Percentiles rank a stretch among this genome's conserved stretches.
phyloP scores from a whole-genome alignment of 2,329 filamentous ascomycete genomes.

The Gnomoniopsis smithogilvyi region DNA sequence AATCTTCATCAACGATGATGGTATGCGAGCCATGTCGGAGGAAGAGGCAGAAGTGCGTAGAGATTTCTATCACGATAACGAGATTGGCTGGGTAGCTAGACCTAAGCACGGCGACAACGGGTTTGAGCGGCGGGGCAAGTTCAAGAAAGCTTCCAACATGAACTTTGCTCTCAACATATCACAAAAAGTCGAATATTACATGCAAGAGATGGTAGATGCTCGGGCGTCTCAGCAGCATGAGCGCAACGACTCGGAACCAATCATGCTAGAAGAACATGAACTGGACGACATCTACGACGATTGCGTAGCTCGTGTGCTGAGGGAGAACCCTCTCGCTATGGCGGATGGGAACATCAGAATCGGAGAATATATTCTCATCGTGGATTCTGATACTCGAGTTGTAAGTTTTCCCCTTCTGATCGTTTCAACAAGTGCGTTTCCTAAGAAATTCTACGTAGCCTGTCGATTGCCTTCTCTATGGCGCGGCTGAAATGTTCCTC shows the following conservation, averaged over 20 bases:
- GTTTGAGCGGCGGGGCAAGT: constrained; percentile 58
- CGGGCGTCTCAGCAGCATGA: constrained; percentile 4
- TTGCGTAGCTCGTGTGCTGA: constrained; percentile 46
- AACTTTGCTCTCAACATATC: constrained; percentile 65
- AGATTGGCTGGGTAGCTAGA: constrained; percentile 47
- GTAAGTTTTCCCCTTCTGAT: not conserved
- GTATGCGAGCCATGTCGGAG: constrained; percentile 51
- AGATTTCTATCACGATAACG: constrained; percentile 48
- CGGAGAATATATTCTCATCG: constrained; percentile 62
- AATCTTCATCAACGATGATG: constrained; percentile 59
- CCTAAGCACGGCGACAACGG: constrained; percentile 42
- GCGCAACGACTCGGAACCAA: constrained; percentile 9
- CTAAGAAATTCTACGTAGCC: constrained; percentile 33
- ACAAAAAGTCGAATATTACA: constrained; percentile 58
- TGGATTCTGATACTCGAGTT: constrained; percentile 68
- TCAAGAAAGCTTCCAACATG: constrained; percentile 76
- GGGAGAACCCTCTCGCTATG: constrained; percentile 53
- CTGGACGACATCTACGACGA: constrained; percentile 47
- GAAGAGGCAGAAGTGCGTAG: constrained; percentile 37
- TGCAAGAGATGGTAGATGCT: constrained; percentile 38
- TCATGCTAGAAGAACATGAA: constrained; percentile 34
- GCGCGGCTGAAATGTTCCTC: constrained; percentile 67
- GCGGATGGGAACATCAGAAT: constrained; percentile 59
- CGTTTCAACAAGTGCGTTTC: not conserved
- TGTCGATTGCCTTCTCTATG: constrained; percentile 63